Percentiles rank a stretch among this genome's conserved stretches.
Evolutionary conservation across 352 stramenopile genomes (phyloP).

Genomic region (Phytophthora pini): DNA sequence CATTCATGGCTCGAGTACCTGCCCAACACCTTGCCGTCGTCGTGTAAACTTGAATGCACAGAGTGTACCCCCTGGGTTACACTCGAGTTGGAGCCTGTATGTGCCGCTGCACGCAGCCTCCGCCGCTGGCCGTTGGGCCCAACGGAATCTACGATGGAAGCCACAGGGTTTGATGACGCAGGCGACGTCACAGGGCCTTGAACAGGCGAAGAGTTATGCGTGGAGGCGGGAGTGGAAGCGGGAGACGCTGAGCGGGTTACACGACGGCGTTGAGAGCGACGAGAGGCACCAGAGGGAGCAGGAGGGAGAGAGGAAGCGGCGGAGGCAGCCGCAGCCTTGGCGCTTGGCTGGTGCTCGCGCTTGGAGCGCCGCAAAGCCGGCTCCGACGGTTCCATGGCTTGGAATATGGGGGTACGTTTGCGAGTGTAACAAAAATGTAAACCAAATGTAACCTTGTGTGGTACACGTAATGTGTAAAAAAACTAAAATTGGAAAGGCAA

Average conservation of each 20-base stretch:
- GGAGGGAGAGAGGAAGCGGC: neutral
- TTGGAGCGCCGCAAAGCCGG: constrained; percentile 39
- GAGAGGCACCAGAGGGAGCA: constrained; percentile 1
- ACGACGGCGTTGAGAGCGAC: constrained; percentile 37
- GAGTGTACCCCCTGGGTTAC: constrained; percentile 11
- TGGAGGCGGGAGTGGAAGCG: constrained; percentile 8
- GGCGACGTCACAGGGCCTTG: neutral
- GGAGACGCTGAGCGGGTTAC: constrained; percentile 11
- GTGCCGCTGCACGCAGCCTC: constrained; percentile 20
- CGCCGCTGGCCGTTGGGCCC: constrained; percentile 17
- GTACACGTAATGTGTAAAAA: neutral
- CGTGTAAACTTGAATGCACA: constrained; percentile 6
- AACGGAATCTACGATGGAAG: constrained; percentile 4
- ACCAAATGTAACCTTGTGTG: neutral
- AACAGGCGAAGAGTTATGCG: constrained; percentile 14
- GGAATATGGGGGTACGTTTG: neutral
- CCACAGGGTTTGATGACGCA: constrained; percentile 4
- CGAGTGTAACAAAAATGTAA: neutral
- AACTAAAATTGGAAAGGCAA: neutral
- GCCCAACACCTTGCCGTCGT: constrained; percentile 45
- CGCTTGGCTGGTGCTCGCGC: constrained; percentile 38
- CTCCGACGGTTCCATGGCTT: constrained; percentile 7
- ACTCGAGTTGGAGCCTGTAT: constrained; percentile 12
- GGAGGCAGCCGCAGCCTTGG: constrained; percentile 16
- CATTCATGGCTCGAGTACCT: constrained; percentile 59